These are phyloP conservation scores for Paraphaeosphaeria sporulosa DNA, from an alignment of 2,329 filamentous ascomycete species.

Conservation along the genomic window DNA sequence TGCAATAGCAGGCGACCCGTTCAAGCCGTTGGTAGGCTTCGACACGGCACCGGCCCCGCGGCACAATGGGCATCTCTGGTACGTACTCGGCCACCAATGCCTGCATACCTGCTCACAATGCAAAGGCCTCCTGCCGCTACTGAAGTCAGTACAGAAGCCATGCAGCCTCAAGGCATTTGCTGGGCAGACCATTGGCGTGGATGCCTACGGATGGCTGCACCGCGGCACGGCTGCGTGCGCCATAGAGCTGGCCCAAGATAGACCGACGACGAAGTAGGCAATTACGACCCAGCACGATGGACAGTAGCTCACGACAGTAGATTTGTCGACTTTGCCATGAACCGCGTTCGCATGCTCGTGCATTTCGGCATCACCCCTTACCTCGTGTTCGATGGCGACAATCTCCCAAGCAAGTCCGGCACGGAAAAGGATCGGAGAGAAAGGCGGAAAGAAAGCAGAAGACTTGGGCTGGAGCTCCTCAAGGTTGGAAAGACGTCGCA, in stretches of 20 bases:
- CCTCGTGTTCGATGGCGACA: constrained; percentile 94
- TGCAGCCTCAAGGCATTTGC: constrained; percentile 85
- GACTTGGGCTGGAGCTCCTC: constrained; percentile 78
- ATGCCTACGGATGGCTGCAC: constrained; percentile 98
- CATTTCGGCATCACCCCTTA: constrained; percentile 96
- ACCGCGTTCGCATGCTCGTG: constrained; percentile 90
- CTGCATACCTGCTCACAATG: constrained; percentile 25
- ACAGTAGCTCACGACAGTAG: constrained; percentile 54
- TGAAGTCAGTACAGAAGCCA: constrained; percentile 95
- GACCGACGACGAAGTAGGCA: constrained; percentile 83
- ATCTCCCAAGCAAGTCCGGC: constrained; percentile 87
- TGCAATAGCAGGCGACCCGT: constrained; percentile 18
- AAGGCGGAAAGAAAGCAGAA: constrained; percentile 78
- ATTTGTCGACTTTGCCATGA: constrained; percentile 89
- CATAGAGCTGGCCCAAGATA: constrained; percentile 86
- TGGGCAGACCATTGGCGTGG: constrained; percentile 90
- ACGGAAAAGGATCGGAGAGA: constrained; percentile 83
- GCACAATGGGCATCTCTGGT: constrained; percentile 53
- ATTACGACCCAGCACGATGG: not conserved
- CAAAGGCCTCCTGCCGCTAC: constrained; percentile 83
- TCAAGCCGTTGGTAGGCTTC: constrained; percentile 27
- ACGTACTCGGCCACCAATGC: constrained; percentile 29
- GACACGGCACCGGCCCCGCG: constrained; percentile 38
- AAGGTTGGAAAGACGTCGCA: constrained; percentile 81
- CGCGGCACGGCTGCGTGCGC: constrained; percentile 90